Conservation (phyloP, 2,329 filamentous ascomycete genomes). For the Pseudocercospora ulei region DNA sequence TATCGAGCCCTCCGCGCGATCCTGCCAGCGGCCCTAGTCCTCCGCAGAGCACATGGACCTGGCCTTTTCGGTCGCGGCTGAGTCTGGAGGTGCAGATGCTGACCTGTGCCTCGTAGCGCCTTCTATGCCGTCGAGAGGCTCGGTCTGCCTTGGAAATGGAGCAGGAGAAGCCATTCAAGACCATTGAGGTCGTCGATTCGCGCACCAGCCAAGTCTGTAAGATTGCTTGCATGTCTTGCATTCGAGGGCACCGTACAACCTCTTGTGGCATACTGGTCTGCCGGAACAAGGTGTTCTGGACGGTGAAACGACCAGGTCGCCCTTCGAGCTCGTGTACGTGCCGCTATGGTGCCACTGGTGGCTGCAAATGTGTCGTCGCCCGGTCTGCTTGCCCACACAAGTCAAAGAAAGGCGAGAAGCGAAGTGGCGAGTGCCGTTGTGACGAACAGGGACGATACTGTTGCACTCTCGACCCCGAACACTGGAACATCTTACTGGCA, state of each 20-base stretch:
- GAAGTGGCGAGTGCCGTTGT: slow-evolving; percentile 31
- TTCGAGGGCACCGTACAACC: slow-evolving; percentile 33
- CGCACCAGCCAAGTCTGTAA: slow-evolving; percentile 31
- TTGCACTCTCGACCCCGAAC: slow-evolving; percentile 30
- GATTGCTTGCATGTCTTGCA: slow-evolving; percentile 34
- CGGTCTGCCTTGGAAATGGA: slow-evolving; percentile 19
- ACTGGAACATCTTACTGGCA: slow-evolving; percentile 29
- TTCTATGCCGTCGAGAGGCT: not conserved
- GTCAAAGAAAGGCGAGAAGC: slow-evolving; percentile 32
- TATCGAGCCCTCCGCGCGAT: slow-evolving; percentile 2
- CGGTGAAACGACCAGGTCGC: slow-evolving; percentile 32
- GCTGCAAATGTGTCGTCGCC: slow-evolving; percentile 33
- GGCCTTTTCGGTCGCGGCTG: slow-evolving; percentile 8
- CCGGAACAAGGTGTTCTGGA: slow-evolving; percentile 33
- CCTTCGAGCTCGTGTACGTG: slow-evolving; percentile 33
- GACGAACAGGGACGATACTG: slow-evolving; percentile 33
- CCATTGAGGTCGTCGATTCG: slow-evolving; percentile 32
- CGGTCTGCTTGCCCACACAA: slow-evolving; percentile 32
- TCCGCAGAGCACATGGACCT: slow-evolving; percentile 9
- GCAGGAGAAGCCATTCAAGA: slow-evolving; percentile 33
- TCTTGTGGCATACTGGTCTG: slow-evolving; percentile 33
- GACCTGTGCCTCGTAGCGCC: slow-evolving; percentile 11
- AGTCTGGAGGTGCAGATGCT: slow-evolving; percentile 9
- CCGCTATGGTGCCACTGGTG: slow-evolving; percentile 29
- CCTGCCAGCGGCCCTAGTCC: not conserved